phyloP scores from a whole-genome alignment of 768 basidiomycete species.

The Leccinellum luteum region DNA sequence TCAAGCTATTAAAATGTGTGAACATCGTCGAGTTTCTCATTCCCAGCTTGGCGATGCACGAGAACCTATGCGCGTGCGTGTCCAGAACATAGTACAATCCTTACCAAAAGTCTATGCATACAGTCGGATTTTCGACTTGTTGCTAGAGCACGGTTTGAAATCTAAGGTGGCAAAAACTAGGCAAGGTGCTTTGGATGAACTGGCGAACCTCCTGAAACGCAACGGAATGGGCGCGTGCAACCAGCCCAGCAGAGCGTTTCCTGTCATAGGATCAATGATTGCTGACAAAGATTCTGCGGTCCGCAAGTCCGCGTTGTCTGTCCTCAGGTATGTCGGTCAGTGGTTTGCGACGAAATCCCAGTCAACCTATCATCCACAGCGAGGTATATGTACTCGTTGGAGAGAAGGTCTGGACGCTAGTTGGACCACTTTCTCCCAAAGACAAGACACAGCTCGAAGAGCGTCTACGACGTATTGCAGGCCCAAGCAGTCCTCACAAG shows the following conservation, averaged over 20 bases:
- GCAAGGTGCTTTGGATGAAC: slow-evolving; percentile 81
- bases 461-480: slow-evolving; percentile 76
- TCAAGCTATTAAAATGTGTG: neutral
- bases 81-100: slow-evolving; percentile 80
- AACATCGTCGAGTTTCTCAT: slow-evolving; percentile 1
- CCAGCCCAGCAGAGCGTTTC: slow-evolving; percentile 78
- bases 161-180: slow-evolving; percentile 92
- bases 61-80: slow-evolving; percentile 74
- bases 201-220: slow-evolving; percentile 71
- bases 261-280: slow-evolving; percentile 72
- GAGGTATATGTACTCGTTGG: slow-evolving; percentile 82
- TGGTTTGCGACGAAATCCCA: slow-evolving; percentile 1
- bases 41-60: slow-evolving; percentile 87
- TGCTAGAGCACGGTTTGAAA: slow-evolving; percentile 86
- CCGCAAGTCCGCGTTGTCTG: slow-evolving; percentile 80
- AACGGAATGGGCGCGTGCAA: slow-evolving; percentile 77
- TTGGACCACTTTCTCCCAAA: slow-evolving; percentile 74
- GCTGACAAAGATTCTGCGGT: slow-evolving; percentile 88
- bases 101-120: slow-evolving; percentile 91
- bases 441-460: slow-evolving; percentile 94
- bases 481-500: slow-evolving; percentile 49
- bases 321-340: slow-evolving; percentile 62
- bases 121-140: slow-evolving; percentile 83
- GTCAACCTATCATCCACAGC: slow-evolving; percentile 38
- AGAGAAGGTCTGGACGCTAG: slow-evolving; percentile 79